phyloP scores from a whole-genome alignment of 2,329 filamentous ascomycete genomes.

The Neofusicoccum ribis region DNA sequence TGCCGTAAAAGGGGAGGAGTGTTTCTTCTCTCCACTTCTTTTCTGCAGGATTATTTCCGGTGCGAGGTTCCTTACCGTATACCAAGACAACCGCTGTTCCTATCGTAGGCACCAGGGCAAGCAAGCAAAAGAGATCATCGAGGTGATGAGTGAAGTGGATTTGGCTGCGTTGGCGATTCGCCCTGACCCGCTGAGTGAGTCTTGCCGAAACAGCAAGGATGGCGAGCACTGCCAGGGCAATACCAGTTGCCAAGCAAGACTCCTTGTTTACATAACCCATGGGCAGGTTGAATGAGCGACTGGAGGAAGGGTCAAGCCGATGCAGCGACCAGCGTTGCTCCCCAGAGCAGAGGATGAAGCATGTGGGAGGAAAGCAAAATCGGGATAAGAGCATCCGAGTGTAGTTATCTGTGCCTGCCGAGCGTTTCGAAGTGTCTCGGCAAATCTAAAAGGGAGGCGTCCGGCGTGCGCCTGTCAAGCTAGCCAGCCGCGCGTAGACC shows the following conservation, averaged over 20 bases:
- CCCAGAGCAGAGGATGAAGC: no score
- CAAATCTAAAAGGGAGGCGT: no score
- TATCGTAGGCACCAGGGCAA: background rate
- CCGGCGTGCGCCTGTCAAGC: no score
- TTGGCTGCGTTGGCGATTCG: background rate
- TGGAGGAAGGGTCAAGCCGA: no score
- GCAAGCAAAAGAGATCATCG: background rate
- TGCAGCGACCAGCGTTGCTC: background rate
- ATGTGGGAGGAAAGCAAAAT: no score
- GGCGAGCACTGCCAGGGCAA: background rate
- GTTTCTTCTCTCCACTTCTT: no score
- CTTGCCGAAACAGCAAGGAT: background rate
- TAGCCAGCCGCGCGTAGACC: no score
- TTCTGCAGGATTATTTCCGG: no score
- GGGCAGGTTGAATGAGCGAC: no score
- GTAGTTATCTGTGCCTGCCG: no score
- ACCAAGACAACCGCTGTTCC: background rate
- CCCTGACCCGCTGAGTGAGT: background rate
- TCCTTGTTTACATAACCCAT: slow-evolving; percentile 2
- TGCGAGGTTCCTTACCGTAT: background rate
- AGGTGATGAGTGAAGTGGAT: background rate
- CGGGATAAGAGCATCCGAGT: no score
- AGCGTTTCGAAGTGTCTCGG: no score
- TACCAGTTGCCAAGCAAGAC: background rate
- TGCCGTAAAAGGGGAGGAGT: background rate